Percentiles rank a stretch among this genome's conserved stretches.
phyloP scores from a whole-genome alignment of 495 filamentous ascomycete species.

The Podospora appendiculata region DNA sequence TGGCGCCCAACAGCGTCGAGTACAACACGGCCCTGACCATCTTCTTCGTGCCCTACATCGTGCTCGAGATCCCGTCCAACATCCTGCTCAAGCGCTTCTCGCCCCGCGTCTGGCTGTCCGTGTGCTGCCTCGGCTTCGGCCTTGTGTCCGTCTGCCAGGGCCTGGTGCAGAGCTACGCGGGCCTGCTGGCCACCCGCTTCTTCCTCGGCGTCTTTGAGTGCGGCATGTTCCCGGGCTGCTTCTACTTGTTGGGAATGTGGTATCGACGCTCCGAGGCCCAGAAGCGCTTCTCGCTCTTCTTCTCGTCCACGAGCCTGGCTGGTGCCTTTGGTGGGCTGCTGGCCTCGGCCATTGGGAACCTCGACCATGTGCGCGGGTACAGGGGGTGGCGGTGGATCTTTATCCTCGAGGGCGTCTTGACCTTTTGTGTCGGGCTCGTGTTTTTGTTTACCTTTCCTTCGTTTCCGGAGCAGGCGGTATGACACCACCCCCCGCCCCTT shows the following conservation, averaged over 20 bases:
- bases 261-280: slow-evolving; percentile 83
- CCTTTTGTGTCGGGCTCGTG: slow-evolving; percentile 58
- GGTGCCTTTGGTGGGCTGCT: slow-evolving; percentile 83
- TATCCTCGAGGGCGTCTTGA: slow-evolving; percentile 66
- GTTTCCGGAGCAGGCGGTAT: slow-evolving; percentile 43
- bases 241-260: slow-evolving; percentile 78
- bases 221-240: slow-evolving; percentile 84
- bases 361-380: slow-evolving; percentile 61
- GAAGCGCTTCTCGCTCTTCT: slow-evolving; percentile 86
- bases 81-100: slow-evolving; percentile 73
- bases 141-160: slow-evolving; percentile 72
- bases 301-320: slow-evolving; percentile 66
- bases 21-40: slow-evolving; percentile 78
- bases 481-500: slow-evolving; percentile 4
- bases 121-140: slow-evolving; percentile 81
- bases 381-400: slow-evolving; percentile 84
- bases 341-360: slow-evolving; percentile 78
- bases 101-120: slow-evolving; percentile 73
- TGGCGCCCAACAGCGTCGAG: slow-evolving; percentile 42
- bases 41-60: slow-evolving; percentile 89
- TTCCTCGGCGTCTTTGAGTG: slow-evolving; percentile 84
- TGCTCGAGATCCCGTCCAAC: slow-evolving; percentile 87
- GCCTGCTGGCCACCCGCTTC: slow-evolving; percentile 76
- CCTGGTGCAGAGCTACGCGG: slow-evolving; percentile 66
- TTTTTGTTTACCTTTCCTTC: slow-evolving; percentile 78